Evolutionary conservation across 2,329 filamentous ascomycete genomes (phyloP).

Genomic region (Calonectria hawksworthii): DNA sequence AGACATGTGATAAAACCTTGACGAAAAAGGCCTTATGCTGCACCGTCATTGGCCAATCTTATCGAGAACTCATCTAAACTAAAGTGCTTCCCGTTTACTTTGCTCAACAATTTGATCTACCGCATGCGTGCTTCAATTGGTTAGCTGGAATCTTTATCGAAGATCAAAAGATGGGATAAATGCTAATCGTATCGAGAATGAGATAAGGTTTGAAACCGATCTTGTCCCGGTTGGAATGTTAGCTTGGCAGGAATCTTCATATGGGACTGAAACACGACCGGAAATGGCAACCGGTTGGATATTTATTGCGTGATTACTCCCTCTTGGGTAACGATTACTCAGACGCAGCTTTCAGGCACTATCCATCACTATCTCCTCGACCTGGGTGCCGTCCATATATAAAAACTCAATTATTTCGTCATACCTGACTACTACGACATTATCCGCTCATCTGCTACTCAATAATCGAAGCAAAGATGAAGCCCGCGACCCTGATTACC

Average conservation of each 20-base stretch:
- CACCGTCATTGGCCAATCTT: neutral
- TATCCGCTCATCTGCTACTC: neutral
- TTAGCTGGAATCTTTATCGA: neutral
- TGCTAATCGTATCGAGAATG: neutral
- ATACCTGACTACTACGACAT: neutral
- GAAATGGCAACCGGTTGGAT: neutral
- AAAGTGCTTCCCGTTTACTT: too few species aligned
- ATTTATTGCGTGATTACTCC: neutral
- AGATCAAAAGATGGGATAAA: neutral
- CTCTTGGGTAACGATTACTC: neutral
- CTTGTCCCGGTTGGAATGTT: neutral
- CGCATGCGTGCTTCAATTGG: neutral
- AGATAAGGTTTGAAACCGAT: neutral
- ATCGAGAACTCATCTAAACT: neutral
- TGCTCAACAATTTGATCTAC: neutral
- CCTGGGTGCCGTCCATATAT: neutral
- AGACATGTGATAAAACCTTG: neutral
- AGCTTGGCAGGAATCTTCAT: neutral
- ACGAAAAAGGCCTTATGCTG: neutral
- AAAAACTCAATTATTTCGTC: neutral
- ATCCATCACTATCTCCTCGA: neutral
- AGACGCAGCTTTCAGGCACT: too few species aligned
- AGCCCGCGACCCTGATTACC: neutral
- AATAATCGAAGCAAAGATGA: neutral
- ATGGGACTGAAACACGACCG: neutral